Evolutionary conservation across 768 basidiomycete genomes (phyloP).

Genomic region (Thelephora aurantiotincta): DNA sequence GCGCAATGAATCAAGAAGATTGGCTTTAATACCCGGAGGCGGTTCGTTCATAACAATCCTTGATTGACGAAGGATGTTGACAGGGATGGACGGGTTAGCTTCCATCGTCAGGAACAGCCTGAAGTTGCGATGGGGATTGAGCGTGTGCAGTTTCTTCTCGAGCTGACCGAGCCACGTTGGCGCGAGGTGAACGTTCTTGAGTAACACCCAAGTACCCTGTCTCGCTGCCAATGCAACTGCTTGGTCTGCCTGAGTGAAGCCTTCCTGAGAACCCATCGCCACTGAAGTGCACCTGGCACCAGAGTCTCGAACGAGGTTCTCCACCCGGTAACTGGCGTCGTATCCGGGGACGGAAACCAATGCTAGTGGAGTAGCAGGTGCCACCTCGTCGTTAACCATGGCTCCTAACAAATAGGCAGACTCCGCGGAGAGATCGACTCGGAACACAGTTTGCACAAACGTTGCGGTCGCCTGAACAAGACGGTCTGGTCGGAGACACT

Average conservation of each 20-base stretch:
- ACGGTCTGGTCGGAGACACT: constrained; percentile 88
- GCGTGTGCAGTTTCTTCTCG: constrained; percentile 90
- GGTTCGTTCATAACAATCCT: constrained; percentile 98
- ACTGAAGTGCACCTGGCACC: constrained; percentile 74
- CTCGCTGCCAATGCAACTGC: constrained; percentile 87
- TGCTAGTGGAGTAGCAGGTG: constrained; percentile 71
- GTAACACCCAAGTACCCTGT: constrained; percentile 89
- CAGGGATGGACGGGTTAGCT: constrained; percentile 85
- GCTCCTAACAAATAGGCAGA: constrained; percentile 61
- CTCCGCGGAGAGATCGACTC: constrained; percentile 60
- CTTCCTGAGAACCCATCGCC: constrained; percentile 98
- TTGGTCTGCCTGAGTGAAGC: constrained; percentile 91
- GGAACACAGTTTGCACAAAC: constrained; percentile 68
- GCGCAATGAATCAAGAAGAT: constrained; percentile 79
- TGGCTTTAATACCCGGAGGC: constrained; percentile 92
- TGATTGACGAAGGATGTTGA: constrained; percentile 92
- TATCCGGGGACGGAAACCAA: constrained; percentile 91
- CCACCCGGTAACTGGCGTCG: constrained; percentile 95
- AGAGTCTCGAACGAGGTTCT: constrained; percentile 69
- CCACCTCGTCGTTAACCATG: constrained; percentile 72
- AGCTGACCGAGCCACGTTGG: constrained; percentile 92
- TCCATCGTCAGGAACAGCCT: constrained; percentile 98
- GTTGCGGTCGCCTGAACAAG: constrained; percentile 68
- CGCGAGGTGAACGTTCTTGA: constrained; percentile 95
- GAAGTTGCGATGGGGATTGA: constrained; percentile 84